Percentiles rank a stretch among this genome's conserved stretches.
Conservation (phyloP, 2,329 filamentous ascomycete species). For the Passalora sequoiae region DNA sequence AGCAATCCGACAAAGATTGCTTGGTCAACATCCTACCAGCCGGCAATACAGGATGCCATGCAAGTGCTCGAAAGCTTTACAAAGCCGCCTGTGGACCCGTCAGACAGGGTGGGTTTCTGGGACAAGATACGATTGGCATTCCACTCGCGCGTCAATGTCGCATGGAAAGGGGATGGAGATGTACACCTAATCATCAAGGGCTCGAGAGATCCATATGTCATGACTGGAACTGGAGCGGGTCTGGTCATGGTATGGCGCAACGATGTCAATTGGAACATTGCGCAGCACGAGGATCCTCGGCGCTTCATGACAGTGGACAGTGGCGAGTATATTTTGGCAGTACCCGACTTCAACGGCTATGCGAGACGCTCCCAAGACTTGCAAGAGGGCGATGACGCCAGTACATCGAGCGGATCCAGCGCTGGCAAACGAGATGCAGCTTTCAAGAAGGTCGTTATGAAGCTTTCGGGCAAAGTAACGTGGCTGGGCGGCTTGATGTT, state of each 20-base stretch:
- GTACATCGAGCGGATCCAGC: constrained; percentile 54
- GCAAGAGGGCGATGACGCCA: constrained; percentile 51
- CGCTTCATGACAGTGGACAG: constrained; percentile 95
- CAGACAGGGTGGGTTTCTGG: constrained; percentile 94
- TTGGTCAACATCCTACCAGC: constrained; percentile 96
- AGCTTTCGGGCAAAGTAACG: constrained; percentile 90
- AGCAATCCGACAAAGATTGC: constrained; percentile 87
- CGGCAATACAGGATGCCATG: constrained; percentile 99
- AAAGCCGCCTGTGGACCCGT: constrained; percentile 88
- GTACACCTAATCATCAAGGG: constrained; percentile 87
- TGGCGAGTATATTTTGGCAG: constrained; percentile 87
- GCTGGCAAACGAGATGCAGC: constrained; percentile 67
- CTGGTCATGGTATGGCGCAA: constrained; percentile 99
- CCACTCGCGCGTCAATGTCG: constrained; percentile 80
- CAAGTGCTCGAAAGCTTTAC: constrained; percentile 97
- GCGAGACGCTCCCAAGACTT: constrained; percentile 60
- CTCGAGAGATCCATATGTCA: constrained; percentile 83
- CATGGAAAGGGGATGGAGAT: constrained; percentile 94
- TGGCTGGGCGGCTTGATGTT: constrained; percentile 91
- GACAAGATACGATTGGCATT: constrained; percentile 94
- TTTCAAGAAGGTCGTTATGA: constrained; percentile 99
- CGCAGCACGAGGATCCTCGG: constrained; percentile 78
- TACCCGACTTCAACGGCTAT: constrained; percentile 88
- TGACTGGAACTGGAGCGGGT: constrained; percentile 87
- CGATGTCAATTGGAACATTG: constrained; percentile 81